These are phyloP conservation scores for Meripilus lineatus DNA, from an alignment of 1,284 basidiomycete genomes.

Conservation along the genomic window DNA sequence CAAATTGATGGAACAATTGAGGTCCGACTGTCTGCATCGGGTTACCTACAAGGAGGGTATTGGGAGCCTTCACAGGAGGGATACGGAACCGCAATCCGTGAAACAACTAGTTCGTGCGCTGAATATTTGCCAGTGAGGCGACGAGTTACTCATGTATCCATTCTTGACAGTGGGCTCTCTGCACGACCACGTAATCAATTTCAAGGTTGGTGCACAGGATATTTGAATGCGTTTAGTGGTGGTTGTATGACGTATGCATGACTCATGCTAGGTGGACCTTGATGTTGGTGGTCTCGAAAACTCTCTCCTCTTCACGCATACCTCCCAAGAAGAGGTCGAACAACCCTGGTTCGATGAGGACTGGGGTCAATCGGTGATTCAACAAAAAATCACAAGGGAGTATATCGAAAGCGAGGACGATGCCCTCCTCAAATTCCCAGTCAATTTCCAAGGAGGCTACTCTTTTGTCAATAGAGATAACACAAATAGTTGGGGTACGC, in stretches of 20 bases:
- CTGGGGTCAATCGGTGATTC: constrained; percentile 50
- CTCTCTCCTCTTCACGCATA: constrained; percentile 49
- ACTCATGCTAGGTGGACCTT: constrained; percentile 42
- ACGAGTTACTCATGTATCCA: constrained; percentile 1
- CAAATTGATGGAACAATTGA: constrained; percentile 64
- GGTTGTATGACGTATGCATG: no score
- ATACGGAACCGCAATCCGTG: constrained; percentile 54
- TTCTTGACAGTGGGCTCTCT: constrained; percentile 49
- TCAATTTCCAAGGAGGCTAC: constrained; percentile 51
- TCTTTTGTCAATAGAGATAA: constrained; percentile 56
- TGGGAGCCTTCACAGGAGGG: constrained; percentile 45
- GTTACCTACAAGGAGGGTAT: constrained; percentile 61
- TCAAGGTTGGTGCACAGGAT: no score
- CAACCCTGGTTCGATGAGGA: constrained; percentile 60
- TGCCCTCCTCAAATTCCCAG: constrained; percentile 46
- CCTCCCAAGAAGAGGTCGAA: constrained; percentile 41
- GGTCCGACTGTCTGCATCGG: constrained; percentile 59
- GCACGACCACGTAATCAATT: constrained; percentile 71
- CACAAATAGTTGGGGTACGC: constrained; percentile 51
- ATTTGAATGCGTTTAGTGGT: no score
- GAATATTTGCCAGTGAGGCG: not conserved
- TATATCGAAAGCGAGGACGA: constrained; percentile 54
- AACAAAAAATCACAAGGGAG: constrained; percentile 46
- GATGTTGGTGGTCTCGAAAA: constrained; percentile 56
- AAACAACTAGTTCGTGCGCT: constrained; percentile 42